Percentiles rank a stretch among this genome's conserved stretches.
Conservation (phyloP, 495 filamentous ascomycete genomes). For the Penicilliopsis zonata region DNA sequence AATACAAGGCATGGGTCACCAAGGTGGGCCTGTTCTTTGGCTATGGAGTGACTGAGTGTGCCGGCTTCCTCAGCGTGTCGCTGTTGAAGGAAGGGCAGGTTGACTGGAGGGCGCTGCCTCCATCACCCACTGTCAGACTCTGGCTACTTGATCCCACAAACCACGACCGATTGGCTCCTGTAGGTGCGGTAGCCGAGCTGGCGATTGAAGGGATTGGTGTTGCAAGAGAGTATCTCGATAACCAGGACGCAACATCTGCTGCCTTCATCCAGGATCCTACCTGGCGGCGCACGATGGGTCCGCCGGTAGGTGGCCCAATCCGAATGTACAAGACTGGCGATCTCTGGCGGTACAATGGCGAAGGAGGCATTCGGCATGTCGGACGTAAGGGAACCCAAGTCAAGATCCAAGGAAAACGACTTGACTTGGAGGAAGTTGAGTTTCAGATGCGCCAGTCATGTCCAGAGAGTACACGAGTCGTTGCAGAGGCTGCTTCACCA, state of each 20-base stretch:
- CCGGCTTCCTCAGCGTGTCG: constrained; percentile 5
- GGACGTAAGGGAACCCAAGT: constrained; percentile 35
- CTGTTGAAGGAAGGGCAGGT: background rate
- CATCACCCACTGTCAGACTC: constrained; percentile 9
- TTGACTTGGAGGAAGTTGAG: constrained; percentile 34
- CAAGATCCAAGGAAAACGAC: constrained; percentile 34
- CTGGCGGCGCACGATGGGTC: constrained; percentile 16
- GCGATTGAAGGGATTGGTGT: constrained; percentile 40
- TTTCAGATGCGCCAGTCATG: constrained; percentile 7
- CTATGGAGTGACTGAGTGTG: constrained; percentile 17
- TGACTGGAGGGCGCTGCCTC: background rate
- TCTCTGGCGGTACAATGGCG: constrained; percentile 33
- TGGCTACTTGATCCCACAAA: constrained; percentile 42
- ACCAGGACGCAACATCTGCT: constrained; percentile 23
- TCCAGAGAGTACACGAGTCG: background rate
- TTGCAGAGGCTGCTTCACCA: background rate
- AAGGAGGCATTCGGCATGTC: constrained; percentile 34
- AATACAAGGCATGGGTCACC: constrained; percentile 4
- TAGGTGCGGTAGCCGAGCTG: constrained; percentile 42
- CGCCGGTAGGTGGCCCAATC: constrained; percentile 7
- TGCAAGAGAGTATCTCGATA: constrained; percentile 36
- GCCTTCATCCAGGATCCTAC: constrained; percentile 34
- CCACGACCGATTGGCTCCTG: constrained; percentile 33
- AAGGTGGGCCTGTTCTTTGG: constrained; percentile 6
- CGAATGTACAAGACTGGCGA: constrained; percentile 46